Evolutionary conservation across 768 basidiomycete species (phyloP).

Genomic region (Macrocybe gigantea): DNA sequence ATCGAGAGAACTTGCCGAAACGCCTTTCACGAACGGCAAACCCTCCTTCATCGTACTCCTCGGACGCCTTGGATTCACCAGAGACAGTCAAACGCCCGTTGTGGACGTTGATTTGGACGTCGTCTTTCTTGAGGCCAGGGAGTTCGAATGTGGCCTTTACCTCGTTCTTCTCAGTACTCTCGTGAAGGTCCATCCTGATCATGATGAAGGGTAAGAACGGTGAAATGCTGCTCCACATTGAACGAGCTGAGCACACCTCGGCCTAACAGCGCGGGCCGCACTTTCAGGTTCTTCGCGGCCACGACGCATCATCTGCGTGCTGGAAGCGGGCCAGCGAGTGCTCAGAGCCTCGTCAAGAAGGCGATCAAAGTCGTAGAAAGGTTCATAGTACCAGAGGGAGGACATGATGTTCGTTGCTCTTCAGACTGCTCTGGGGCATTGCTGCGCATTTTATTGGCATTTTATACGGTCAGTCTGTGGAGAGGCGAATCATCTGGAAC

Average conservation of each 20-base stretch:
- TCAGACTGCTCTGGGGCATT: too few species aligned
- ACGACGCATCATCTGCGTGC: constrained; percentile 9
- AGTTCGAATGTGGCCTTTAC: constrained; percentile 52
- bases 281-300: constrained; percentile 2
- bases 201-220: constrained; percentile 12
- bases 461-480: background rate
- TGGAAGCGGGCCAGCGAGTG: constrained; percentile 7
- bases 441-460: too few species aligned
- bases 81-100: constrained; percentile 42
- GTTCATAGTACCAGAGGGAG: constrained; percentile 31
- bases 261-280: constrained; percentile 12
- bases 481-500: background rate
- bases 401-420: constrained; percentile 4
- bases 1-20: constrained; percentile 43
- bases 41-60: constrained; percentile 25
- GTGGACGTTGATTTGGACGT: constrained; percentile 40
- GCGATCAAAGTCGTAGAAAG: constrained; percentile 37
- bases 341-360: constrained; percentile 35
- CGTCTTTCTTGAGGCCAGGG: constrained; percentile 46
- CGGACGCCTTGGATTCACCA: constrained; percentile 30
- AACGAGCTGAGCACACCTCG: constrained; percentile 9
- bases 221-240: background rate
- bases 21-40: constrained; percentile 42
- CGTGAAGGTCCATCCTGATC: constrained; percentile 47
- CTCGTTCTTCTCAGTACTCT: constrained; percentile 31